phyloP scores from a whole-genome alignment of 106 monocot species.

The Alisma plantagoaquatica region DNA sequence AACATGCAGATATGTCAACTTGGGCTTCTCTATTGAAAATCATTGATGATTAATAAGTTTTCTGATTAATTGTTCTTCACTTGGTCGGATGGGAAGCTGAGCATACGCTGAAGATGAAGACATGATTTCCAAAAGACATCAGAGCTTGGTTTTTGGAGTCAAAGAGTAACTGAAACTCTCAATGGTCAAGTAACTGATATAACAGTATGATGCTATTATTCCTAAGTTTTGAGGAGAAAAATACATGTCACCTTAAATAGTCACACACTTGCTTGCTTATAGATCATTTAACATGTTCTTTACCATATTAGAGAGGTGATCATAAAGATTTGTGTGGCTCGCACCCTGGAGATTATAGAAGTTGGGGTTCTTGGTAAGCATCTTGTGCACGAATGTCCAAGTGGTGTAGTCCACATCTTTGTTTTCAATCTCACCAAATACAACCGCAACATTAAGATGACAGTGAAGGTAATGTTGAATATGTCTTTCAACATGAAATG shows the following conservation, averaged over 20 bases:
- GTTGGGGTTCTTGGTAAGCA: constrained; percentile 89
- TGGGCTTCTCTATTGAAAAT: constrained; percentile 83
- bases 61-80: constrained; percentile 76
- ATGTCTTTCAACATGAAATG: constrained; percentile 97
- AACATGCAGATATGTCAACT: constrained; percentile 73
- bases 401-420: constrained; percentile 99
- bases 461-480: constrained; percentile 87
- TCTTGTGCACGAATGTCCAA: constrained; percentile 95
- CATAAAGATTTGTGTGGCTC: constrained; percentile 90
- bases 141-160: constrained; percentile 72
- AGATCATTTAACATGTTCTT: constrained; percentile 68
- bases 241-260: constrained; percentile 90
- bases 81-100: constrained; percentile 72
- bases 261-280: constrained; percentile 82
- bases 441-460: constrained; percentile 89
- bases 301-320: constrained; percentile 84
- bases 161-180: constrained; percentile 87
- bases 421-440: constrained; percentile 65
- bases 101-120: constrained; percentile 89
- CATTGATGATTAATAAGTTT: constrained; percentile 82
- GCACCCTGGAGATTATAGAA: constrained; percentile 95
- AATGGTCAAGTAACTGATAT: constrained; percentile 80
- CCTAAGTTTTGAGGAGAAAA: constrained; percentile 85
- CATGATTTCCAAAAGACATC: constrained; percentile 80
- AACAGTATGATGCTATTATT: constrained; percentile 92